These are phyloP conservation scores for Lachancea waltii DNA, from an alignment of 805 yeast genomes.

Conservation along the genomic window DNA sequence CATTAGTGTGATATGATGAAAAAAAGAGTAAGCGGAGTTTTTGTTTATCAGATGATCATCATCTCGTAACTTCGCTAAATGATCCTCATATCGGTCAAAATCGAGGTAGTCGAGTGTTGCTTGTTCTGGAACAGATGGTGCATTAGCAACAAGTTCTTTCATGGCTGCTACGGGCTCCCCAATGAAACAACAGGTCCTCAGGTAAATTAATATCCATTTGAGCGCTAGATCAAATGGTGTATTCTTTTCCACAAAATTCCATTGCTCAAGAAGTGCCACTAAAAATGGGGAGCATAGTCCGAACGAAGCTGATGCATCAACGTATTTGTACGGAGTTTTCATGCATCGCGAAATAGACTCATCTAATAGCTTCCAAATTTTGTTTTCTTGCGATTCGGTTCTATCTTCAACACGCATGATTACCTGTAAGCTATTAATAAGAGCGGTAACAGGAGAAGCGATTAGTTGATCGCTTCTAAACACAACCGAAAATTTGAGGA, in stretches of 20 bases:
- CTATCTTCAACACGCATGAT: slow-evolving; percentile 12
- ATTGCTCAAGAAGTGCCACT: slow-evolving; percentile 61
- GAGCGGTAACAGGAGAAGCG: slow-evolving; percentile 48
- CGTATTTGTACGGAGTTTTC: slow-evolving; percentile 75
- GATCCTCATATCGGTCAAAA: slow-evolving; percentile 17
- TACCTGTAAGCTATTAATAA: slow-evolving; percentile 44
- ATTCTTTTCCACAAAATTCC: slow-evolving; percentile 42
- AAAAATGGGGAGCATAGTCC: slow-evolving; percentile 48
- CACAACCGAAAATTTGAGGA: slow-evolving; percentile 47
- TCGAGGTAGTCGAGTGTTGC: slow-evolving; percentile 15
- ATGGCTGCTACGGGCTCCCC: slow-evolving; percentile 50
- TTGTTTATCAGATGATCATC: slow-evolving; percentile 16
- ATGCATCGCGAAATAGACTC: slow-evolving; percentile 68
- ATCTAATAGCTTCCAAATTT: slow-evolving; percentile 62
- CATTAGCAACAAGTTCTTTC: slow-evolving; percentile 3
- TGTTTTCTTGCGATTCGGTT: slow-evolving; percentile 16
- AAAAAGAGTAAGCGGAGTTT: slow-evolving; percentile 26
- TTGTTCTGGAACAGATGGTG: slow-evolving; percentile 11
- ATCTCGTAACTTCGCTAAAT: slow-evolving; percentile 9
- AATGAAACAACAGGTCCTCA: slow-evolving; percentile 41
- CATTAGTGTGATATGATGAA: slow-evolving; percentile 32
- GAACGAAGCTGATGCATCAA: slow-evolving; percentile 46
- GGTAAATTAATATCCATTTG: slow-evolving; percentile 47
- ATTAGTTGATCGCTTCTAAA: slow-evolving; percentile 43
- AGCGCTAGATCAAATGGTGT: slow-evolving; percentile 19